A percentile compares a stretch with the other conserved stretches of the same genome.
These are phyloP conservation scores for Apophysomyces ossiformis DNA, from an alignment of 371 early-diverging fungal genomes.

Conservation along the genomic window DNA sequence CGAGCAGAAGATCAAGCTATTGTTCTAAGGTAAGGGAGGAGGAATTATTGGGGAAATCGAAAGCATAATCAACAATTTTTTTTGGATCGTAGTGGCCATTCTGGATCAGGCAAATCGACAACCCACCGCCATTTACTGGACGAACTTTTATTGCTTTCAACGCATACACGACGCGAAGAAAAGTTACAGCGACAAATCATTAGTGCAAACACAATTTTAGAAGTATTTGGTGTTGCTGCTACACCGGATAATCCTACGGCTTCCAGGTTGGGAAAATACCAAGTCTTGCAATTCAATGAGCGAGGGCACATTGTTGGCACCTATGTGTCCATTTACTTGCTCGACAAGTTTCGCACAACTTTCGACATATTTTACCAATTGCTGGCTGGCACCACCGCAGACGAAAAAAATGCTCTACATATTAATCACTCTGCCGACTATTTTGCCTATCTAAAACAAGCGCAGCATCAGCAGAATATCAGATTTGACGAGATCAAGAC, in stretches of 20 bases:
- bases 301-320: conserved; percentile 80
- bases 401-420: conserved; percentile 63
- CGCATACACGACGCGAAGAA: conserved; percentile 56
- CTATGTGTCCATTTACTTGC: conserved; percentile 76
- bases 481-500: conserved; percentile 61
- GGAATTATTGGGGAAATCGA: neutral
- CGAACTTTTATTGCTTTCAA: conserved; percentile 66
- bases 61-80: neutral
- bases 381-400: conserved; percentile 60
- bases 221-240: conserved; percentile 67
- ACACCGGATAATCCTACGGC: conserved; percentile 65
- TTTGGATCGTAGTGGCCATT: conserved; percentile 56
- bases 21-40: conserved; percentile 34
- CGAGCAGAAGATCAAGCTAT: conserved; percentile 40
- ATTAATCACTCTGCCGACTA: conserved; percentile 54
- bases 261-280: conserved; percentile 73
- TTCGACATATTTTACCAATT: conserved; percentile 89
- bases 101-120: conserved; percentile 82
- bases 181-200: conserved; percentile 65
- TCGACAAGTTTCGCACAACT: conserved; percentile 79
- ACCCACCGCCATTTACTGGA: conserved; percentile 64
- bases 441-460: conserved; percentile 58
- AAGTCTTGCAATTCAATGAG: conserved; percentile 81
- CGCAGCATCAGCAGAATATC: conserved; percentile 25
- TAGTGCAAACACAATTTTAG: conserved; percentile 61